Percentiles rank a stretch among this genome's conserved stretches.
These are phyloP conservation scores for Pythium utonaiense DNA, from an alignment of 352 stramenopile species.

Conservation along the genomic window DNA sequence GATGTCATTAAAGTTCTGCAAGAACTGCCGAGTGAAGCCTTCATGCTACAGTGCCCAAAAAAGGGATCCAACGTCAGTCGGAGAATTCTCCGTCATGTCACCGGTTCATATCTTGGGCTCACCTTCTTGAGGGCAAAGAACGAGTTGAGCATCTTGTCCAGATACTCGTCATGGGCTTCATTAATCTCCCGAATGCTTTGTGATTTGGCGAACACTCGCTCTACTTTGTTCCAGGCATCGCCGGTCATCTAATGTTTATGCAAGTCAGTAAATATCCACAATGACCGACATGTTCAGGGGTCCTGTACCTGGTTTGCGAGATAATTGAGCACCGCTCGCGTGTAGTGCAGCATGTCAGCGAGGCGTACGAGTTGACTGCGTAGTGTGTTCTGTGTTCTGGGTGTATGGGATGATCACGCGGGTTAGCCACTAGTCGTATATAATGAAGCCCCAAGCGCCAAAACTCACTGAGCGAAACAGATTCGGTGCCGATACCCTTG, in stretches of 20 bases:
- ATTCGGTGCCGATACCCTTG: slow-evolving; percentile 43
- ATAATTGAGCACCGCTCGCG: slow-evolving; percentile 61
- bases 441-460: no score
- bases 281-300: background rate
- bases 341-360: slow-evolving; percentile 77
- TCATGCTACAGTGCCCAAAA: slow-evolving; percentile 39
- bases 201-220: slow-evolving; percentile 20
- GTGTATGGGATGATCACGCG: no score
- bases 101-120: background rate
- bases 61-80: no score
- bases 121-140: slow-evolving; percentile 81
- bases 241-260: slow-evolving; percentile 26
- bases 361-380: slow-evolving; percentile 44
- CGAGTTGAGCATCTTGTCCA: slow-evolving; percentile 56
- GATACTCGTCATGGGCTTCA: slow-evolving; percentile 48
- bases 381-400: slow-evolving; percentile 43
- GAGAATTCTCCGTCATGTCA: no score
- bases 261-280: background rate
- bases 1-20: slow-evolving; percentile 72
- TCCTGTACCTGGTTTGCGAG: slow-evolving; percentile 55
- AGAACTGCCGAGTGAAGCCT: slow-evolving; percentile 62
- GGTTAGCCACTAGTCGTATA: no score
- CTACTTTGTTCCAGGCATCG: slow-evolving; percentile 21
- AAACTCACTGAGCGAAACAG: slow-evolving; percentile 49
- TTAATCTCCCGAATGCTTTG: slow-evolving; percentile 52